phyloP scores from a whole-genome alignment of 352 stramenopile genomes.

The Phytophthora tubulina region DNA sequence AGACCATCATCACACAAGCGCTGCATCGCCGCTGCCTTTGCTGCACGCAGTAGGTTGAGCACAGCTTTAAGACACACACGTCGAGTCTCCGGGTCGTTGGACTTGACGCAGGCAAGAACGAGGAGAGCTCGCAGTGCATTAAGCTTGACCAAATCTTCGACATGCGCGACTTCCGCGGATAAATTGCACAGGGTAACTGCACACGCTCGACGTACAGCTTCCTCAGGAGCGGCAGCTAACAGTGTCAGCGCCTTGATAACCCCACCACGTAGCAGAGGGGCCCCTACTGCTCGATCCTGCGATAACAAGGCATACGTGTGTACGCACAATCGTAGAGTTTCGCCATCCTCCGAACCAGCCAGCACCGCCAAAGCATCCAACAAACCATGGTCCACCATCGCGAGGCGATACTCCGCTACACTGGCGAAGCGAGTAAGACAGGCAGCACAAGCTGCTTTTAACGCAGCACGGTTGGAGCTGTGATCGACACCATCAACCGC shows the following conservation, averaged over 20 bases:
- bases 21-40: conserved; percentile 51
- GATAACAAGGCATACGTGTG: conserved; percentile 75
- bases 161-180: conserved; percentile 89
- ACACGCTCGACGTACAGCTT: conserved; percentile 72
- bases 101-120: conserved; percentile 84
- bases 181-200: conserved; percentile 95
- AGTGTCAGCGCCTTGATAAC: conserved; percentile 81
- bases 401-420: conserved; percentile 59
- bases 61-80: conserved; percentile 78
- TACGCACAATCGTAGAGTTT: conserved; percentile 70
- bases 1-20: conserved; percentile 75
- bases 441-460: conserved; percentile 63
- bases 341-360: conserved; percentile 56
- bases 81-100: conserved; percentile 78
- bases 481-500: conserved; percentile 4
- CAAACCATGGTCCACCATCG: conserved; percentile 61
- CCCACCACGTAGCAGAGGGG: conserved; percentile 58
- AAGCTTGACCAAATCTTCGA: conserved; percentile 89
- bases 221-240: conserved; percentile 72
- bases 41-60: conserved; percentile 69
- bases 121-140: conserved; percentile 92
- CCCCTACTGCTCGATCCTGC: conserved; percentile 54
- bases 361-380: conserved; percentile 62
- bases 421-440: conserved; percentile 78
- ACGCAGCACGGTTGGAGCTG: conserved; percentile 7